These are phyloP conservation scores for Ceratocystiopsis minuta DNA, from an alignment of 2,329 filamentous ascomycete species.

Conservation along the genomic window DNA sequence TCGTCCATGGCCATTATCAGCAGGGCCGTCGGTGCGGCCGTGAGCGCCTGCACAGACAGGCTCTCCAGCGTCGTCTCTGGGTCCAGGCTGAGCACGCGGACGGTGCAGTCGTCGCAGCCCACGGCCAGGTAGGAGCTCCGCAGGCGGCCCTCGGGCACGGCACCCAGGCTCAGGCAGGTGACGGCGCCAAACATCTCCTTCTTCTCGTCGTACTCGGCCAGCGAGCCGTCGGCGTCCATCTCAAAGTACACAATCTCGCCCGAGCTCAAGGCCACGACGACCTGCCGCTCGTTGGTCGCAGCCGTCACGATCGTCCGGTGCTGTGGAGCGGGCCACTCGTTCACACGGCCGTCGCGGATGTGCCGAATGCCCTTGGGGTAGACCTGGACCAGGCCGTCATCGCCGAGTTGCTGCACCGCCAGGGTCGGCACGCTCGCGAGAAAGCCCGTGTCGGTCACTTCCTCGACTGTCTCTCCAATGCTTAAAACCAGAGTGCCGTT, in stretches of 20 bases:
- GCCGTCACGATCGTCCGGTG: conserved; percentile 92
- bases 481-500: conserved; percentile 83
- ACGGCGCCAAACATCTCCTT: conserved; percentile 92
- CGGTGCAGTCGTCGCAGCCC: conserved; percentile 90
- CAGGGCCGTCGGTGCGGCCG: conserved; percentile 72
- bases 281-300: conserved; percentile 81
- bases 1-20: conserved; percentile 94
- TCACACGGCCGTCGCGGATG: conserved; percentile 60
- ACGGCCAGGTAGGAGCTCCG: conserved; percentile 89
- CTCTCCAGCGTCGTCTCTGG: conserved; percentile 81
- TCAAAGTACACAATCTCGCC: conserved; percentile 98
- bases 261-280: conserved; percentile 83
- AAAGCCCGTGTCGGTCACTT: conserved; percentile 87
- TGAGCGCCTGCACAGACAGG: conserved; percentile 86
- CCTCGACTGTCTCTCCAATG: conserved; percentile 92
- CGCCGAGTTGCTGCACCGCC: conserved; percentile 83
- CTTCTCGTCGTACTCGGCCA: conserved; percentile 89
- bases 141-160: conserved; percentile 75
- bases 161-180: conserved; percentile 81
- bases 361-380: conserved; percentile 93
- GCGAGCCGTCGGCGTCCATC: conserved; percentile 76
- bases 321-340: conserved; percentile 85
- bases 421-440: conserved; percentile 75
- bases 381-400: conserved; percentile 82
- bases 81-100: conserved; percentile 78